Conservation (phyloP, 2,329 filamentous ascomycete genomes). For the Shiraia bambusicola region DNA sequence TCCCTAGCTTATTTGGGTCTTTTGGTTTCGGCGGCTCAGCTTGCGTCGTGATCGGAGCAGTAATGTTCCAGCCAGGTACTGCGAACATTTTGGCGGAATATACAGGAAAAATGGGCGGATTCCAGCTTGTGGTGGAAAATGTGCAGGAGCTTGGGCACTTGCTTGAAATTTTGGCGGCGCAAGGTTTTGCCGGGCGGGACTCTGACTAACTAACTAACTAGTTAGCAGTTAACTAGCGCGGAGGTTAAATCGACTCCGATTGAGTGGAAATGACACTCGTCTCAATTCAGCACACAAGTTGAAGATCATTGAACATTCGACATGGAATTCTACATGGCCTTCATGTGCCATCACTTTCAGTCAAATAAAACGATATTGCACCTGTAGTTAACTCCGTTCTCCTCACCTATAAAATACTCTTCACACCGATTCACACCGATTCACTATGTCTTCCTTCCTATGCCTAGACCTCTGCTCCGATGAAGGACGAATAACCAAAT, state of each 20-base stretch:
- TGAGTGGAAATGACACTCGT: slow-evolving; percentile 1
- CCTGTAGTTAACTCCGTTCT: too few relatives aligned
- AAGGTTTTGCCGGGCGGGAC: slow-evolving; percentile 21
- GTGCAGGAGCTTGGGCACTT: neutral
- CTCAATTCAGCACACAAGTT: slow-evolving; percentile 15
- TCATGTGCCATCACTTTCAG: too few relatives aligned
- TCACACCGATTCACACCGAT: too few relatives aligned
- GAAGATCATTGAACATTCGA: too few relatives aligned
- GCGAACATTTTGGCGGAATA: slow-evolving; percentile 69
- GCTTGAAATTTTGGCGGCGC: slow-evolving; percentile 21
- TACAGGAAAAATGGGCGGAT: neutral
- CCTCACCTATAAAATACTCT: neutral
- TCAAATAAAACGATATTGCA: too few relatives aligned
- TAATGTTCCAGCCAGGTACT: slow-evolving; percentile 88
- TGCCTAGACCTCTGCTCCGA: too few relatives aligned
- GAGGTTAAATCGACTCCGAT: slow-evolving; percentile 12
- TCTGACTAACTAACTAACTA: too few relatives aligned
- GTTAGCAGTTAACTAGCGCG: too few relatives aligned
- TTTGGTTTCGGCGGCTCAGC: slow-evolving; percentile 46
- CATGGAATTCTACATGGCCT: too few relatives aligned
- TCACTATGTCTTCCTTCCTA: too few relatives aligned
- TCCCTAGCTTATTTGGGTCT: slow-evolving; percentile 47
- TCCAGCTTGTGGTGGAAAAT: neutral
- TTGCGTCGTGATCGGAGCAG: slow-evolving; percentile 73
- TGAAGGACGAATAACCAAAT: too few relatives aligned